Evolutionary conservation across 352 stramenopile species (phyloP).

Genomic region (Globisporangium spinosum): DNA sequence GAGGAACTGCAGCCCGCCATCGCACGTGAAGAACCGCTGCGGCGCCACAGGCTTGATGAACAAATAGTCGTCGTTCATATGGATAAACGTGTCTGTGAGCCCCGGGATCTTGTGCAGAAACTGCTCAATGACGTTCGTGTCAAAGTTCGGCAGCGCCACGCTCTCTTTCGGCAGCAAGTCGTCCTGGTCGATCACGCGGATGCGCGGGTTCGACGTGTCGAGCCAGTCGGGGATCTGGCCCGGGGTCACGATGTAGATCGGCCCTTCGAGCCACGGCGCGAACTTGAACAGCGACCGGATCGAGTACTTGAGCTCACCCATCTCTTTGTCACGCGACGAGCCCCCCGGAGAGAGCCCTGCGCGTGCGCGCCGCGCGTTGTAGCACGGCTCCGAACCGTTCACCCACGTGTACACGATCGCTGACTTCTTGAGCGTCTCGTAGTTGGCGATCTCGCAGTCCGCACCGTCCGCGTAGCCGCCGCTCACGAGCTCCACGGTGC

Average conservation of each 20-base stretch:
- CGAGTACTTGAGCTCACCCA: slow-evolving; percentile 86
- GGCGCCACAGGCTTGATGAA: slow-evolving; percentile 80
- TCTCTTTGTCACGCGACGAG: slow-evolving; percentile 76
- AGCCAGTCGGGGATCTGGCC: slow-evolving; percentile 83
- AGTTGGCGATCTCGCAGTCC: slow-evolving; percentile 61
- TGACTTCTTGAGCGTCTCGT: slow-evolving; percentile 53
- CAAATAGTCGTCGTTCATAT: slow-evolving; percentile 89
- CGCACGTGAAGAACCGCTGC: slow-evolving; percentile 85
- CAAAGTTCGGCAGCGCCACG: slow-evolving; percentile 60
- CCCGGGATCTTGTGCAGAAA: slow-evolving; percentile 84
- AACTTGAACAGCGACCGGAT: slow-evolving; percentile 79
- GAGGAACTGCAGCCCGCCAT: slow-evolving; percentile 66
- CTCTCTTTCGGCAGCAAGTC: slow-evolving; percentile 61
- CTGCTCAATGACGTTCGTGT: slow-evolving; percentile 87
- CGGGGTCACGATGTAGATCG: slow-evolving; percentile 82
- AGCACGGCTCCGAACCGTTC: slow-evolving; percentile 77
- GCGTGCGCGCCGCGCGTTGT: slow-evolving; percentile 54
- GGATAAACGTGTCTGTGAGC: slow-evolving; percentile 86
- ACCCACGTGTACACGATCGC: slow-evolving; percentile 88
- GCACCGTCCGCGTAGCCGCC: slow-evolving; percentile 32
- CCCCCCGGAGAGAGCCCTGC: slow-evolving; percentile 55
- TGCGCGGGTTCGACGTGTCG: slow-evolving; percentile 60
- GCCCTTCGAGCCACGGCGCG: slow-evolving; percentile 69
- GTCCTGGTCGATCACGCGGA: slow-evolving; percentile 75
- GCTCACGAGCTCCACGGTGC: slow-evolving; percentile 47